Base-by-base conservation (phyloP, 352 stramenopile species). In the Phytophthora pinifolia region DNA sequence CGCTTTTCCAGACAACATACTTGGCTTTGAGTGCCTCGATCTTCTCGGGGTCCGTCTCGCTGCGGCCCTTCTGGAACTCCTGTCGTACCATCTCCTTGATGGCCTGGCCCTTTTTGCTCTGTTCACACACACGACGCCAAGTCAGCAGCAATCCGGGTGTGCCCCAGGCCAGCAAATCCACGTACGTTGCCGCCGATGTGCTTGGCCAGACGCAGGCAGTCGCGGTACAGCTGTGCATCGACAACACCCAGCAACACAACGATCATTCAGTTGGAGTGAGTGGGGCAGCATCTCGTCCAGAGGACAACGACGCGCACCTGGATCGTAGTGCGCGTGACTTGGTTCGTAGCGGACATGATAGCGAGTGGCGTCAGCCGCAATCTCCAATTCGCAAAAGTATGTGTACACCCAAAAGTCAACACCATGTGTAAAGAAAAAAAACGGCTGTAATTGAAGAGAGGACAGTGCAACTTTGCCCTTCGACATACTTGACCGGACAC, bases 11-110 rank as follows among this genome's bases (percentile, higher is more conserved):
- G 12, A 7, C 13, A 4, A 76, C 77, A 53, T 67, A 93, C 83
- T 90, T 92, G 69, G 82, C 76, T 54, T 94, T 94, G 39, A 92
- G 74, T 46, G 59, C 66, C 48, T 94, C 84, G 39, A 94, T 88
- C 65, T 88, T 86, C 59, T 92, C 76, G 4, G 80, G 77, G 58
- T 94, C 82, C 42, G 76, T 88, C 69, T 94, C 84, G 47, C 56
- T 55, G 30, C 77, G 76, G 13, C 74, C 79, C 59, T 94, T 94
- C 12, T 89, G 71, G 44, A 94, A 94, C 64, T 94, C 84, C 20
- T 75, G 70, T 45, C 84, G 80, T 30, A 94, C 72, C 22, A 92
- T 62, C 5, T 72, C 55, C 39, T 79, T 77, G 36, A 94, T 94
- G 10, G 84, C 84, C 39, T 79, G 46, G 4, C 80, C 84, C 57